These are phyloP conservation scores for Candolleomyces efflorescens DNA, from an alignment of 768 basidiomycete genomes.

Conservation along the genomic window DNA sequence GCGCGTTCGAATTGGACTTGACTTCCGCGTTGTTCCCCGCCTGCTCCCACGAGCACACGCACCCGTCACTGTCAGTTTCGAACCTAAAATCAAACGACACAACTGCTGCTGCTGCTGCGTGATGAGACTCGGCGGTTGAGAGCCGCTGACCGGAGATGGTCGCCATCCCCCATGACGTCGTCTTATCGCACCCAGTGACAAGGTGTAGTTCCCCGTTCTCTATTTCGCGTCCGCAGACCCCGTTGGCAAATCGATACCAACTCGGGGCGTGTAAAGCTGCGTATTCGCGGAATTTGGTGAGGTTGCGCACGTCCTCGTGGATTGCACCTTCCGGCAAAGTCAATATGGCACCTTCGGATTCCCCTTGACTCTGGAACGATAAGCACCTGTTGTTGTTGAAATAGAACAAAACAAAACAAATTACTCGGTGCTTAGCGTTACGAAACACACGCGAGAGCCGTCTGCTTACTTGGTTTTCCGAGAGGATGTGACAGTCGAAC, in stretches of 20 bases:
- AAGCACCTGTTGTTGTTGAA: conserved; percentile 1
- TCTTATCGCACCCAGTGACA: conserved; percentile 25
- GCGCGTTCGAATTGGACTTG: neutral
- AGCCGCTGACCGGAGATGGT: conserved; percentile 6
- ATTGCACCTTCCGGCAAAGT: conserved; percentile 29
- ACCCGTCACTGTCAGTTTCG: neutral
- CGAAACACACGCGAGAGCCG: neutral
- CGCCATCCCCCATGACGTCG: conserved; percentile 25
- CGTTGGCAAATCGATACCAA: conserved; percentile 28
- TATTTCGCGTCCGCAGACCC: conserved; percentile 15
- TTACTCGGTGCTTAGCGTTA: no score
- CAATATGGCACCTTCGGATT: conserved; percentile 26
- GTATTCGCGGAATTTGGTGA: conserved; percentile 19
- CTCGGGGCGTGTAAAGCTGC: conserved; percentile 19
- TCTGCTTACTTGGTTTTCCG: neutral
- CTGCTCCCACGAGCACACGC: neutral
- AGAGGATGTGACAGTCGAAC: conserved; percentile 2
- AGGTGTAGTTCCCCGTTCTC: conserved; percentile 27
- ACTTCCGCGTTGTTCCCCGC: conserved; percentile 1
- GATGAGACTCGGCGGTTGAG: no score
- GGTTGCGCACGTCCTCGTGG: conserved; percentile 21
- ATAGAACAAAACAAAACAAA: neutral
- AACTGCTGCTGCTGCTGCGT: no score
- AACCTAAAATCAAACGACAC: neutral
- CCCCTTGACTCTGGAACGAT: conserved; percentile 14